A percentile compares a stretch with the other conserved stretches of the same genome.
phyloP scores from a whole-genome alignment of 2,329 filamentous ascomycete genomes.

The Pseudogymnoascus sp. region DNA sequence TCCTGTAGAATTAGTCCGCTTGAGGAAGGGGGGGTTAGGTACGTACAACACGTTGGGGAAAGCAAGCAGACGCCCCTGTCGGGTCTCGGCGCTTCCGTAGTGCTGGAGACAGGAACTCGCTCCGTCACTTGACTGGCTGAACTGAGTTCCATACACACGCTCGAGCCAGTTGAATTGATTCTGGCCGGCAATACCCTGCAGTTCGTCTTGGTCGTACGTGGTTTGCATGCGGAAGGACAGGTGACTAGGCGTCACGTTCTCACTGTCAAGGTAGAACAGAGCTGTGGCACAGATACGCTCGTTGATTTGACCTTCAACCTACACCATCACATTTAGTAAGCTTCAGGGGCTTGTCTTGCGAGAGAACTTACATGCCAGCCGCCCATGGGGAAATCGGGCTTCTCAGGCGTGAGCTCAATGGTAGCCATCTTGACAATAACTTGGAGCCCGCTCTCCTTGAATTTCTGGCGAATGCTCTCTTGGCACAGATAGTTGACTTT shows the following conservation, averaged over 20 bases:
- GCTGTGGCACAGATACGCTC: constrained; percentile 50
- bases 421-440: constrained; percentile 57
- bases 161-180: constrained; percentile 16
- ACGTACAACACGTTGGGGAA: constrained; percentile 35
- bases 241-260: constrained; percentile 40
- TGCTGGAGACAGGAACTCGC: constrained; percentile 31
- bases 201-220: constrained; percentile 19
- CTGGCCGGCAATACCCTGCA: constrained; percentile 10
- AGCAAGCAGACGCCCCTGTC: constrained; percentile 35
- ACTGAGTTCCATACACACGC: constrained; percentile 15
- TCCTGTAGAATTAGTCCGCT: neutral
- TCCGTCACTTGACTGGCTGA: constrained; percentile 20
- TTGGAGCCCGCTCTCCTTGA: constrained; percentile 40
- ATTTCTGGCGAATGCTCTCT: constrained; percentile 12
- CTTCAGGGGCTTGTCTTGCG: neutral
- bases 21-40: neutral
- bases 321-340: constrained; percentile 11
- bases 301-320: constrained; percentile 39
- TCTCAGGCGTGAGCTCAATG: constrained; percentile 51
- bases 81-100: constrained; percentile 33
- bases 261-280: constrained; percentile 43
- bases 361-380: constrained; percentile 37
- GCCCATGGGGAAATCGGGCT: constrained; percentile 42
- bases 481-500: constrained; percentile 14
- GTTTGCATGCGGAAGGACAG: constrained; percentile 38